Evolutionary conservation across 2,329 filamentous ascomycete genomes (phyloP), one percentile per base, ranked within the genome.

Genomic region (Curvularia sp.): DNA sequence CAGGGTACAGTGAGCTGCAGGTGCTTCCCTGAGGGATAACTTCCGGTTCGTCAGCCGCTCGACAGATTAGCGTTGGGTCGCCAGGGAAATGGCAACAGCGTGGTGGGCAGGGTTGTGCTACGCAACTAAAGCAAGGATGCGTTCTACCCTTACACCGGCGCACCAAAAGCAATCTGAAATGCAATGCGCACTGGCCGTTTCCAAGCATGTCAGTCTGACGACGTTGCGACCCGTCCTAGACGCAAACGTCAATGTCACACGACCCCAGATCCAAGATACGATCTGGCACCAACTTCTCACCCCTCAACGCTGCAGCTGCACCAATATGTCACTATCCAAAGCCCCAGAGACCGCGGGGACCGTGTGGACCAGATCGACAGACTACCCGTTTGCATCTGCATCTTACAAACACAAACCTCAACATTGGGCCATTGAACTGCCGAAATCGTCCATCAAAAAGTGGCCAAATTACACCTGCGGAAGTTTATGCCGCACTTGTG

Each of bases 231-330:
- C n/a, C n/a, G 38, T 54, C 28, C 12, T 24, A 30, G 38, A 49
- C 28, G 43, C 30, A 22, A 53, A 42, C 35, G 50, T 58, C 51
- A 49, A 28, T 26, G 44, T 49, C 55, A 33, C 43, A 55, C 51
- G 39, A 58, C 48, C 33, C n/a, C 43, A 47, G 38, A 58, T 42
- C n/a, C 44, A 22, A 44, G 44, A 49, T 38, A 18, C 38, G 30
- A 54, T 54, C 38, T 49, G 28, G 28, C 15, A 12, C 13, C 22
- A 44, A 26, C 7, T 44, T 9, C 18, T 20, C 22, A 44, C 13
- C 5, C 22, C 24, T n/a, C 6, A 26, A 26, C 10, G 26, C 24
- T 18, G 42, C 5, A 24, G 6, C 22, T 28, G 8, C 15, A 44
- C 42, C n/a, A 15, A 44, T 7, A 5, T 18, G n/a, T 28, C 8